A percentile compares a stretch with the other conserved stretches of the same genome.
Conservation (phyloP, 306 rosid genomes). For the Quercus dentata region DNA sequence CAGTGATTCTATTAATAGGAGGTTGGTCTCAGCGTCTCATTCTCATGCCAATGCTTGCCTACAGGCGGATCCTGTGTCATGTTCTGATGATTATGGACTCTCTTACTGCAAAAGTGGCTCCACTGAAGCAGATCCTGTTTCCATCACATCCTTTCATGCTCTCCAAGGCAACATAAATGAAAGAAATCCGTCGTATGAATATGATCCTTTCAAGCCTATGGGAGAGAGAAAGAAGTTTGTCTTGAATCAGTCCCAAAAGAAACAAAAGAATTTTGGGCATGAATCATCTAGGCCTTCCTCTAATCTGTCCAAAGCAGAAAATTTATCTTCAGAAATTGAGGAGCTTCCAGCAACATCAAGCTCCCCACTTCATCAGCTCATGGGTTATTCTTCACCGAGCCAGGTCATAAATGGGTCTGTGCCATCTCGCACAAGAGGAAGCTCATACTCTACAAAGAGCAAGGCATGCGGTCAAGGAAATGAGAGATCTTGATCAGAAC, state of each 20-base stretch:
- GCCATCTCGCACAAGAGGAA: conserved; percentile 25
- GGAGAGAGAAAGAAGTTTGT: conserved; percentile 25
- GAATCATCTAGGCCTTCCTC: conserved; percentile 34
- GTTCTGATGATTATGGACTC: conserved; percentile 52
- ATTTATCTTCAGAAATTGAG: conserved; percentile 36
- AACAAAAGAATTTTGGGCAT: conserved; percentile 13
- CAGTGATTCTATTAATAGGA: conserved; percentile 23
- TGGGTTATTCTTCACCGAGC: conserved; percentile 84
- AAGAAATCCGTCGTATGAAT: conserved; percentile 17
- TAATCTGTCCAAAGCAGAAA: conserved; percentile 20
- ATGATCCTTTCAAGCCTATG: conserved; percentile 22
- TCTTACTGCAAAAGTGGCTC: conserved; percentile 53
- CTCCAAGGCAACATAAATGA: conserved; percentile 25
- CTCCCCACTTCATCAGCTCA: conserved; percentile 75
- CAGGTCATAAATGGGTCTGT: conserved; percentile 48
- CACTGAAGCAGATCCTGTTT: conserved; percentile 48
- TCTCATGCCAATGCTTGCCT: conserved; percentile 35
- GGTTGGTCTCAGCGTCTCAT: conserved; percentile 33
- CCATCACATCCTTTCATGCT: conserved; percentile 26
- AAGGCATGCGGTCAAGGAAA: conserved; percentile 12
- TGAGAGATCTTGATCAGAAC: not conserved
- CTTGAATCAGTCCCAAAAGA: conserved; percentile 34
- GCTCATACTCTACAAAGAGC: conserved; percentile 23
- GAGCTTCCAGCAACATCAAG: conserved; percentile 23
- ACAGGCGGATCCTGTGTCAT: conserved; percentile 49